Evolutionary conservation across 2,329 filamentous ascomycete genomes (phyloP).

Genomic region (Penicillium sp.): DNA sequence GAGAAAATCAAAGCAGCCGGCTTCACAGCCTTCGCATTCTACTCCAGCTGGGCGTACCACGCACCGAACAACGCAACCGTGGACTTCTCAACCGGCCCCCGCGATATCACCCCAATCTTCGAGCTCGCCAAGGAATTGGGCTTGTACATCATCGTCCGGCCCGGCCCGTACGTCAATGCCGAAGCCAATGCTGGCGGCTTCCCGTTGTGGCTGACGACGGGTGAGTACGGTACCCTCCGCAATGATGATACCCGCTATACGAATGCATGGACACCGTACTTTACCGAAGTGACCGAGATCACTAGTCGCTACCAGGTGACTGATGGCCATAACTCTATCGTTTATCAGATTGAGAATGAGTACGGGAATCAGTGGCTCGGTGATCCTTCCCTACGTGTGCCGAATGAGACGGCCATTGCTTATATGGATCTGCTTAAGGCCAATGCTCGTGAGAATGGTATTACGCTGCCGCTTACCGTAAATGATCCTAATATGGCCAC

Average conservation of each 20-base stretch:
- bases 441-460: constrained; percentile 55
- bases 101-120: constrained; percentile 54
- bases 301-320: constrained; percentile 34
- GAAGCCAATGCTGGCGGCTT: constrained; percentile 64
- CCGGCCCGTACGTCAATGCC: constrained; percentile 64
- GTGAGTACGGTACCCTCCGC: constrained; percentile 40
- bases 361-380: constrained; percentile 43
- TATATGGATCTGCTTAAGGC: constrained; percentile 53
- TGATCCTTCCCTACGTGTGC: constrained; percentile 38
- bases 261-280: constrained; percentile 34
- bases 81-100: constrained; percentile 55
- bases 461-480: constrained; percentile 57
- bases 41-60: constrained; percentile 53
- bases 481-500: constrained; percentile 62
- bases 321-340: constrained; percentile 29
- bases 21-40: constrained; percentile 51
- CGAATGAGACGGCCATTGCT: constrained; percentile 49
- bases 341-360: constrained; percentile 37
- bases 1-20: constrained; percentile 55
- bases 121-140: constrained; percentile 56
- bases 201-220: constrained; percentile 63
- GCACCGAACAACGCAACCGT: constrained; percentile 46
- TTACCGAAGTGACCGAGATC: constrained; percentile 30
- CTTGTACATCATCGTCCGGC: constrained; percentile 57
- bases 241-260: constrained; percentile 35